Evolutionary conservation across 2,329 filamentous ascomycete genomes (phyloP).

Genomic region (Orbilia ellipsospora): DNA sequence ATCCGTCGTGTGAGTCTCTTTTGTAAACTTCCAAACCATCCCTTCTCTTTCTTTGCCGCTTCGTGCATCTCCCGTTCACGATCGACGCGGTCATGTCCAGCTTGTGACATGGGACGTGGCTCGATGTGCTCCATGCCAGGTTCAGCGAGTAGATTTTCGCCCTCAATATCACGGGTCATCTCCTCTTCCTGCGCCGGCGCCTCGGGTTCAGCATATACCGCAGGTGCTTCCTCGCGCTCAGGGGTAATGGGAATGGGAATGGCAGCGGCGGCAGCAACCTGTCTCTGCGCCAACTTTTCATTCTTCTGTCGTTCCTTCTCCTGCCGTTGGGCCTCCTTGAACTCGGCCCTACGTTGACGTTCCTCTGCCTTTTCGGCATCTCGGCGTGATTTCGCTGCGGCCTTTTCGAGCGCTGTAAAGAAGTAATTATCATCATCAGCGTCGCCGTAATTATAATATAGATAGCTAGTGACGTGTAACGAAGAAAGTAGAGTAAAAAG

Average conservation of each 20-base stretch:
- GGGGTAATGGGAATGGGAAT: not conserved
- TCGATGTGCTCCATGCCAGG: constrained; percentile 50
- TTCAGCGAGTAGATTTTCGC: not conserved
- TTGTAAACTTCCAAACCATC: constrained; percentile 46
- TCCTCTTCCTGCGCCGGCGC: not conserved
- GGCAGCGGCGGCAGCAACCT: not conserved
- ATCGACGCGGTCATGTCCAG: constrained; percentile 38
- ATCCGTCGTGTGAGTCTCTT: constrained; percentile 29
- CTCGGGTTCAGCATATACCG: not conserved
- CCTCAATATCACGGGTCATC: not conserved
- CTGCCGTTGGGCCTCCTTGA: constrained; percentile 46
- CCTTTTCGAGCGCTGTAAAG: constrained; percentile 34
- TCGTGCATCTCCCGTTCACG: constrained; percentile 39
- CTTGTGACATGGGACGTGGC: constrained; percentile 51
- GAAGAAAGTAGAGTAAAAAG: not conserved
- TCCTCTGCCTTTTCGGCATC: constrained; percentile 52
- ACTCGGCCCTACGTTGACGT: constrained; percentile 44
- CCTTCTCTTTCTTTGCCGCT: constrained; percentile 44
- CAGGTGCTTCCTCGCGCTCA: not conserved
- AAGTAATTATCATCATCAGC: not conserved
- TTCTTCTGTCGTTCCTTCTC: constrained; percentile 45
- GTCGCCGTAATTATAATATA: too few relatives aligned
- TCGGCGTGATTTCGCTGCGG: constrained; percentile 41
- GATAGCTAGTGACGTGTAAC: not conserved
- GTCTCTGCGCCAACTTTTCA: constrained; percentile 22